Evolutionary conservation across 345 rosid genomes (phyloP).

Genomic region (Iberis pinnata): DNA sequence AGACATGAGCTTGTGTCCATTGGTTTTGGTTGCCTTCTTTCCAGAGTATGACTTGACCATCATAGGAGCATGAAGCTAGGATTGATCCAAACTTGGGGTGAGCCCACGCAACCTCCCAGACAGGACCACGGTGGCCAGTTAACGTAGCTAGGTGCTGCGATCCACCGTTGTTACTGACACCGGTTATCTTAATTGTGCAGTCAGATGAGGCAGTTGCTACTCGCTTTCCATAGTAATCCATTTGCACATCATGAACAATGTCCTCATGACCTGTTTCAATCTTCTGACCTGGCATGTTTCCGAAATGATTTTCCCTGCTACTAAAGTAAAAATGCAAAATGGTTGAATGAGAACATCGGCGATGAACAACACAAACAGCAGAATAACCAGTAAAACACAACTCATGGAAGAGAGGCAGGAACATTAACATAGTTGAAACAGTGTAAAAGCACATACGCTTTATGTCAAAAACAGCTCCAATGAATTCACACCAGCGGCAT

Average conservation of each 20-base stretch:
- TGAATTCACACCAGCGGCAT: background rate
- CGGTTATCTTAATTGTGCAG: conserved; percentile 47
- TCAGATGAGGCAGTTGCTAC: conserved; percentile 64
- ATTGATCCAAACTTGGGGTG: conserved; percentile 62
- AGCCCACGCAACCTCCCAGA: conserved; percentile 64
- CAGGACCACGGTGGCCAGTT: conserved; percentile 60
- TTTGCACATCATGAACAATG: conserved; percentile 48
- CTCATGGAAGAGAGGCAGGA: background rate
- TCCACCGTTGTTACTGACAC: conserved; percentile 40
- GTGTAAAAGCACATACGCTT: background rate
- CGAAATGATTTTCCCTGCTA: conserved; percentile 12
- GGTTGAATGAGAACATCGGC: background rate
- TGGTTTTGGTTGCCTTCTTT: conserved; percentile 59
- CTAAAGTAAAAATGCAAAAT: background rate
- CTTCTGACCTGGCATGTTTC: conserved; percentile 52
- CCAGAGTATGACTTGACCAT: conserved; percentile 64
- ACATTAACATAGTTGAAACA: background rate
- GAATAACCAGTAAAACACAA: background rate
- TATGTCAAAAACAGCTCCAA: background rate
- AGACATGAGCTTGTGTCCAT: conserved; percentile 57
- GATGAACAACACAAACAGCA: background rate
- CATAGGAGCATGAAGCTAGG: conserved; percentile 66
- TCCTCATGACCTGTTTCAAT: conserved; percentile 63
- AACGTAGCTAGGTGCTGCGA: conserved; percentile 51
- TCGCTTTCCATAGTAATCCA: conserved; percentile 70